Conservation (phyloP, 805 yeast species). For the Yarrowia porcina region DNA sequence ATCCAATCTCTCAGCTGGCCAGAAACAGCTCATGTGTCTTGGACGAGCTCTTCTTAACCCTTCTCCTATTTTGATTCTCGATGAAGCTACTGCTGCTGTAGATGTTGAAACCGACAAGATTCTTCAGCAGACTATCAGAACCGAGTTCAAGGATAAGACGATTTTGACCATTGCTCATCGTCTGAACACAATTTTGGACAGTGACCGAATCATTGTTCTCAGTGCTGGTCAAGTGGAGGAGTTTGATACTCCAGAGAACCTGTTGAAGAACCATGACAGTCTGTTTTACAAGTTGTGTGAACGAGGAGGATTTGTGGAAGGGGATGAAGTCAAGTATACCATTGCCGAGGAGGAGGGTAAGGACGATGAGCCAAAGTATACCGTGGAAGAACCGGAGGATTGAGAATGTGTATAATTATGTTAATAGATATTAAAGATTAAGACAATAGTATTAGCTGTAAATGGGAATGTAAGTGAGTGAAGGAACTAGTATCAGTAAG, state of each 20-base stretch:
- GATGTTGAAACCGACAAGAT: conserved; percentile 75
- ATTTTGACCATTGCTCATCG: conserved; percentile 84
- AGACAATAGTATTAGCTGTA: too few species aligned
- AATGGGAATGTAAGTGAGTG: too few species aligned
- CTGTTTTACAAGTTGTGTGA: conserved; percentile 76
- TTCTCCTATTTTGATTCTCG: conserved; percentile 66
- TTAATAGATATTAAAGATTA: too few species aligned
- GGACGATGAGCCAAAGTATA: not conserved
- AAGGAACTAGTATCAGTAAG: too few species aligned
- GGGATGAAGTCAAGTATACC: not conserved
- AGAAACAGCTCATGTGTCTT: conserved; percentile 72
- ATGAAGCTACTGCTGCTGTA: conserved; percentile 79
- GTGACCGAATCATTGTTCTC: conserved; percentile 68
- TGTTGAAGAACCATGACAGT: conserved; percentile 63
- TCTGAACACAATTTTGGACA: conserved; percentile 74
- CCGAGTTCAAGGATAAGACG: conserved; percentile 63
- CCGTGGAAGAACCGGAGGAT: not conserved
- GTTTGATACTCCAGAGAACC: conserved; percentile 63
- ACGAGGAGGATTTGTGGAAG: conserved; percentile 61
- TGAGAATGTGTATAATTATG: not conserved
- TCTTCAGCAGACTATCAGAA: conserved; percentile 71
- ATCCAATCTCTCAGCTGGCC: conserved; percentile 75
- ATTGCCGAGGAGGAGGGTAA: not conserved
- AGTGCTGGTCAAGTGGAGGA: conserved; percentile 68
- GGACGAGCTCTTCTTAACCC: conserved; percentile 73